Evolutionary conservation across 2,329 filamentous ascomycete genomes (phyloP), one percentile per base, ranked within the genome.

Genomic region (Colletotrichum kahawae): DNA sequence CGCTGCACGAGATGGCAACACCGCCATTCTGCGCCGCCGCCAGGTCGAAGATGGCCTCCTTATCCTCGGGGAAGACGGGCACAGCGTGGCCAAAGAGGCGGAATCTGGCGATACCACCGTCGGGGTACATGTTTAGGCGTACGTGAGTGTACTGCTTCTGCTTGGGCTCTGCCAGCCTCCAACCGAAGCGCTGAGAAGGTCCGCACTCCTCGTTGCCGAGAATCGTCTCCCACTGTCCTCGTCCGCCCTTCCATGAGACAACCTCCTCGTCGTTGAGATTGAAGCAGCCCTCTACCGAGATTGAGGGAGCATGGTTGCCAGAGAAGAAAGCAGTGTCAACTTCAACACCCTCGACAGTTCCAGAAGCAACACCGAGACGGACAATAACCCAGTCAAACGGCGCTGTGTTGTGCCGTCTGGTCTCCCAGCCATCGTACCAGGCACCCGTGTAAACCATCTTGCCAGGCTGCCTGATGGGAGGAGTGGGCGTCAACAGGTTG

Each of bases 91-190:
- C 95, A 80, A 93, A 96, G 2, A 96, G 89, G 27, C 94, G 89
- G 85, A 96, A 96, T 67, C 95, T 87, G 51, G 94, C 94, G 80
- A 97, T 96, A 64, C 95, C 95, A 64, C 95, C 95, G 81, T 97
- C 95, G 1, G 95, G 94, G 81, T 95, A 96, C 95, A 96, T 96
- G 82, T 95, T 94, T 70, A 97, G 87, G 38, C 94, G 88, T 54
- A 96, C 93, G 82, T 97, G 94, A 0, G 94, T 96, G 84, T 94
- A 96, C 69, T 92, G 90, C 83, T 94, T 94, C 38, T 85, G 84
- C 0, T 91, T 92, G 24, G 89, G 88, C 21, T 81, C 81, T 18
- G 88, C 85, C 18, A 96, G 87, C 80, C 91, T 89, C 95, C 94
- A 97, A 5, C 88, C 93, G 80, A 95, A 94, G 75, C 94, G 86